Conservation (phyloP, 2,329 filamentous ascomycete genomes). For the Curvularia eragrostidis region DNA sequence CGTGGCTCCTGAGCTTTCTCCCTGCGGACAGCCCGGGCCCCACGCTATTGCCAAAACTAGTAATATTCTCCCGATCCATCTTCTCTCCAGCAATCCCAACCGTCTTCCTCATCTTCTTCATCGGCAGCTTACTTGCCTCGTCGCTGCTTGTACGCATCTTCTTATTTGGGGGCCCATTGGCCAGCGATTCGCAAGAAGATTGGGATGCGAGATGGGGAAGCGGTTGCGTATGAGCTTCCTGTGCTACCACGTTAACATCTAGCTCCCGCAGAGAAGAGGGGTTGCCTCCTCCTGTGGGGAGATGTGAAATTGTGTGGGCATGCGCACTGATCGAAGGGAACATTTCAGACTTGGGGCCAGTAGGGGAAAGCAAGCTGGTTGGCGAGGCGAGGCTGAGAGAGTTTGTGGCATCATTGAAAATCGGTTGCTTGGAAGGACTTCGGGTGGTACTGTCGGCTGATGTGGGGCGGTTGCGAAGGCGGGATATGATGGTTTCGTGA, state of each 20-base stretch:
- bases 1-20: slow-evolving; percentile 51
- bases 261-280: slow-evolving; percentile 53
- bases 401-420: slow-evolving; percentile 61
- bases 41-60: slow-evolving; percentile 51
- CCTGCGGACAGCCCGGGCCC: slow-evolving; percentile 46
- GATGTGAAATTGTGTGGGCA: slow-evolving; percentile 30
- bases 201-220: slow-evolving; percentile 41
- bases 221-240: slow-evolving; percentile 41
- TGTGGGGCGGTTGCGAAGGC: slow-evolving; percentile 49
- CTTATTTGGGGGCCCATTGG: slow-evolving; percentile 51
- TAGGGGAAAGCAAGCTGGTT: slow-evolving; percentile 37
- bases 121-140: slow-evolving; percentile 52
- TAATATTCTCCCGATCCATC: slow-evolving; percentile 51
- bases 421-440: slow-evolving; percentile 58
- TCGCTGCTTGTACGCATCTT: slow-evolving; percentile 49
- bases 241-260: slow-evolving; percentile 55
- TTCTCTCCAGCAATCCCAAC: slow-evolving; percentile 48
- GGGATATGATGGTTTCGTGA: slow-evolving; percentile 64
- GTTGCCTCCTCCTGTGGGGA: slow-evolving; percentile 26
- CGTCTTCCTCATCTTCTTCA: slow-evolving; percentile 54
- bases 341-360: slow-evolving; percentile 31
- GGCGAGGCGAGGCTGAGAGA: slow-evolving; percentile 38
- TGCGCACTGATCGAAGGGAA: slow-evolving; percentile 38
- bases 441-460: slow-evolving; percentile 38
- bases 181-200: slow-evolving; percentile 36